These are phyloP conservation scores for Fusarium setosum DNA, from an alignment of 2,329 filamentous ascomycete species.

Conservation along the genomic window DNA sequence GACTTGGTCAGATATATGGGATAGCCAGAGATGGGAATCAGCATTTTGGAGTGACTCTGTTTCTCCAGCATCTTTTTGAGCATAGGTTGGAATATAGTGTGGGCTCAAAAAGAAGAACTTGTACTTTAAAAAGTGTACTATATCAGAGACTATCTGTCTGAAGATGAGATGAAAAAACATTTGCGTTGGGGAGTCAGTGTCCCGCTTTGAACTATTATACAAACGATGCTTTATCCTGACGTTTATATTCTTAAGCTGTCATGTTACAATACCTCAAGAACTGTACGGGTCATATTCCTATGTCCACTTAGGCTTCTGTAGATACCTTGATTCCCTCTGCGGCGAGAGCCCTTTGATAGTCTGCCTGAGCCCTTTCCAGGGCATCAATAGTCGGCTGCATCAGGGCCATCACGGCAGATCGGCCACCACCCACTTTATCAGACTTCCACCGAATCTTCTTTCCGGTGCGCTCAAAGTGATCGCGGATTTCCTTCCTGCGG, in stretches of 20 bases:
- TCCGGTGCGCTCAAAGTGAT: conserved; percentile 77
- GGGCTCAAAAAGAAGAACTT: conserved; percentile 5
- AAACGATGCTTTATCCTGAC: not conserved
- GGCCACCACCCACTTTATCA: conserved; percentile 78
- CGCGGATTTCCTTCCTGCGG: conserved; percentile 76
- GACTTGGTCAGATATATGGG: conserved; percentile 17
- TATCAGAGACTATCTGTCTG: conserved; percentile 11
- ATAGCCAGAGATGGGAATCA: conserved; percentile 12
- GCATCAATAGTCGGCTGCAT: conserved; percentile 80
- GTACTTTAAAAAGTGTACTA: conserved; percentile 35
- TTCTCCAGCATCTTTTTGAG: not conserved
- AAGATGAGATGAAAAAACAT: not conserved
- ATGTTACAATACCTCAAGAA: not conserved
- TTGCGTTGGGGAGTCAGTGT: not conserved
- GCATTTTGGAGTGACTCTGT: not conserved
- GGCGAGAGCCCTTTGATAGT: conserved; percentile 77
- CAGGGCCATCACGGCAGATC: conserved; percentile 78
- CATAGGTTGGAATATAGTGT: conserved; percentile 8
- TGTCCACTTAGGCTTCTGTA: conserved; percentile 50
- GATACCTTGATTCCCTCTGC: conserved; percentile 67
- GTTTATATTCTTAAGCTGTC: not conserved
- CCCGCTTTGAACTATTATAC: not conserved
- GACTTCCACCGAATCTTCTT: conserved; percentile 79
- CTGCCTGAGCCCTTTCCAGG: conserved; percentile 74
- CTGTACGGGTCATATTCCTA: not conserved